Conservation (phyloP, 441 rosid genomes). For the Jatropha multifida region DNA sequence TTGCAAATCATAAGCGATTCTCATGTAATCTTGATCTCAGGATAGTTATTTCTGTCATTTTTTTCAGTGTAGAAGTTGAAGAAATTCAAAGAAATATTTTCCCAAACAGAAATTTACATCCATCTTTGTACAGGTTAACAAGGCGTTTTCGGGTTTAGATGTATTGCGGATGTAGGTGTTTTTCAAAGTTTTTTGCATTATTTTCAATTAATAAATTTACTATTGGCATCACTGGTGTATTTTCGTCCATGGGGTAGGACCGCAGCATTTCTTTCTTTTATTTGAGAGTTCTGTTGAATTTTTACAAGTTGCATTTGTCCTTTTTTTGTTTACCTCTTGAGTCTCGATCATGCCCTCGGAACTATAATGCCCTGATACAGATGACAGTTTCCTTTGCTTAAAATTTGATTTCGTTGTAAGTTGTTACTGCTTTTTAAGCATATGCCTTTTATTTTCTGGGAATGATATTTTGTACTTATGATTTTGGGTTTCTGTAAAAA, state of each 20-base stretch:
- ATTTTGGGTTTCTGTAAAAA: neutral
- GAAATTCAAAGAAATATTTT: neutral
- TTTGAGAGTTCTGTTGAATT: neutral
- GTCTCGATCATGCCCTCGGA: neutral
- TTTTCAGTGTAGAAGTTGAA: neutral
- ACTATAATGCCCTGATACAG: neutral
- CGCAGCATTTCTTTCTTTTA: neutral
- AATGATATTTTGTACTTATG: neutral
- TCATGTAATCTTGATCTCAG: neutral
- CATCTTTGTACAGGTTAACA: neutral
- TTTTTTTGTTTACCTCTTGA: too few relatives aligned
- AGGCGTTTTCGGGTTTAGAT: neutral
- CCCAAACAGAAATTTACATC: neutral
- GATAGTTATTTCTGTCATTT: neutral
- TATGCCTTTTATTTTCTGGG: neutral
- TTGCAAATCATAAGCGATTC: conserved; percentile 23
- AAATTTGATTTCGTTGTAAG: neutral
- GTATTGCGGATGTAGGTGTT: neutral
- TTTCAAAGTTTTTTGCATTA: neutral
- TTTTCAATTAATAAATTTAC: neutral
- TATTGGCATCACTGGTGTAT: neutral
- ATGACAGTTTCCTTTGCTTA: too few relatives aligned
- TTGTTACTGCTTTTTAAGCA: neutral
- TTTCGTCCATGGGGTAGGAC: neutral
- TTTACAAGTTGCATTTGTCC: neutral